Evolutionary conservation across 2,329 filamentous ascomycete genomes (phyloP).

Genomic region (Fusarium subglutinans): DNA sequence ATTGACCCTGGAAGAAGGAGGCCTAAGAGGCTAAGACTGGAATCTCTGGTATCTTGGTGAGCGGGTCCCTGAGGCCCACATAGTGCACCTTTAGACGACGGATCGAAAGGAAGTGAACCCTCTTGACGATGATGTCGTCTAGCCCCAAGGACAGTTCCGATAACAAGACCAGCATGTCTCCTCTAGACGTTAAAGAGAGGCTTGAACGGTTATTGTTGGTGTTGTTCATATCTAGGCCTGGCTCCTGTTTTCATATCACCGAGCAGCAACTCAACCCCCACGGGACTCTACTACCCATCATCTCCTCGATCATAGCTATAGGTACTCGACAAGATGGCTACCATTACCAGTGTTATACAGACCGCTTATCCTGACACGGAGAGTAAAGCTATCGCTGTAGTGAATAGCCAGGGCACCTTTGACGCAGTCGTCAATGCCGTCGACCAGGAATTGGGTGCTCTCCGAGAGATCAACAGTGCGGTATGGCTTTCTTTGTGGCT

Average conservation of each 20-base stretch:
- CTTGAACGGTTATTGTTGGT: background rate
- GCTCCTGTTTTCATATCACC: background rate
- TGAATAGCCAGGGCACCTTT: fast-evolving
- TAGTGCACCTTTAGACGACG: background rate
- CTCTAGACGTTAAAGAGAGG: too few relatives aligned
- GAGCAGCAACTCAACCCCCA: background rate
- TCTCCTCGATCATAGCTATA: background rate
- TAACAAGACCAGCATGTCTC: background rate
- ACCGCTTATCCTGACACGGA: background rate
- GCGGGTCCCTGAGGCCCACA: background rate
- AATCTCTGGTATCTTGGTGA: background rate
- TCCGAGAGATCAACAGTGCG: background rate
- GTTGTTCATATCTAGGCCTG: background rate
- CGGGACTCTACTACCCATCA: fast-evolving
- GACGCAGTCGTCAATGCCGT: background rate
- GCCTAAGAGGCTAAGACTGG: background rate
- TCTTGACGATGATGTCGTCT: background rate
- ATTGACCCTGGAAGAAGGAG: background rate
- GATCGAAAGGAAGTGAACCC: background rate
- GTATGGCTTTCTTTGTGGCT: background rate
- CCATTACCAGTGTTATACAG: background rate
- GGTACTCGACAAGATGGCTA: background rate
- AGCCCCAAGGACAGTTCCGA: background rate
- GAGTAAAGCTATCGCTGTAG: fast-evolving
- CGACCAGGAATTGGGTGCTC: background rate